Evolutionary conservation across 352 stramenopile species (phyloP), one percentile per base, ranked within the genome.

Genomic region (Globisporangium sylvaticum): DNA sequence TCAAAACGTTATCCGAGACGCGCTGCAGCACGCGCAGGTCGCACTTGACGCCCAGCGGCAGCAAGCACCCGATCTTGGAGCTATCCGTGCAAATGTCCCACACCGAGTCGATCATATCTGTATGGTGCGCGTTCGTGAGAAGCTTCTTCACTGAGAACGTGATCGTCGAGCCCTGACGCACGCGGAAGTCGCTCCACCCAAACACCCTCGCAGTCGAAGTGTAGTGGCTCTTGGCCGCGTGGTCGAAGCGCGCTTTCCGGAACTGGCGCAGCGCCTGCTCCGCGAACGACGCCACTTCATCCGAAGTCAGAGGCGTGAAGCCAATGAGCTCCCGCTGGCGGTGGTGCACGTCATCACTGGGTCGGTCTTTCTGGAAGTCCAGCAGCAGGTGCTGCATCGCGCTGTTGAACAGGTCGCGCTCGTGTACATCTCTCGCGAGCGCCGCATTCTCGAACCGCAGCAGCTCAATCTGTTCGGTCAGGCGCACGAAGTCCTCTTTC

Each of bases 311-410:
- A 27, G 76, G 73, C 22, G 73, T 75, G 44, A 83, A 85, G 29
- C 67, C 68, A 42, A 66, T 76, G 63, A 59, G 55, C 66, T 56
- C 31, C 24, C 68, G 69, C 44, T 56, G 42, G 20, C 65, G 53
- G 54, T 66, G 57, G 32, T 29, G n/a, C n/a, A 27, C 34, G 27
- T 27, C 32, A 14, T 75, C 70, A 25, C 54, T 67, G 5, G 42
- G 48, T 75, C 65, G 52, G 15, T 66, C 34, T 3, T 64, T 68
- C 18, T 71, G 60, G 53, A 83, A 78, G 5, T 82, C 76, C 20
- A 87, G 66, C 65, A 90, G 58, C 48, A 90, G 66, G 58, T 88
- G 84, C 66, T 88, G 79, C 67, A 81, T 75, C 55, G 79, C 78
- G 37, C 74, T 83, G 25, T 73, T 77, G 25, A 77, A 75, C 5